These are phyloP conservation scores for Trichoderma gracile DNA, from an alignment of 2,329 filamentous ascomycete species.

Conservation along the genomic window DNA sequence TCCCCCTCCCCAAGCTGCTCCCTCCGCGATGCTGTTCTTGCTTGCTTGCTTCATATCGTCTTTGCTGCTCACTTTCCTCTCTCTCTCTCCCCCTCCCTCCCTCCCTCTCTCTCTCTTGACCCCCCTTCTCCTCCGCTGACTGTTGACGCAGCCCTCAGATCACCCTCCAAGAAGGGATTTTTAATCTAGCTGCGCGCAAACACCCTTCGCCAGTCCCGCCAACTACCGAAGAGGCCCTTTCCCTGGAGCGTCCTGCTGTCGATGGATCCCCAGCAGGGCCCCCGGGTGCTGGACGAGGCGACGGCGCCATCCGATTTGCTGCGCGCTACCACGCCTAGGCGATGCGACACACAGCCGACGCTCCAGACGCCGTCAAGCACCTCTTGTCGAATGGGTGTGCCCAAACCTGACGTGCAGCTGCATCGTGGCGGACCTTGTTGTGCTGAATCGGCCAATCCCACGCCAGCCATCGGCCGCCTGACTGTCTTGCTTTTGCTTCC, in stretches of 20 bases:
- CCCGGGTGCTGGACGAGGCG: conserved; percentile 9
- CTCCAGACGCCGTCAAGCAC: conserved; percentile 24
- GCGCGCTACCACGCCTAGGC: conserved; percentile 18
- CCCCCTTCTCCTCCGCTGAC: not conserved
- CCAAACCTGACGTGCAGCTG: conserved; percentile 26
- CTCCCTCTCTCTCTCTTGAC: no score
- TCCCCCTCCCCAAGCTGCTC: not conserved
- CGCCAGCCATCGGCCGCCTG: conserved; percentile 23
- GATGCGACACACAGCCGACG: conserved; percentile 24
- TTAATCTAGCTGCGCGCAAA: conserved; percentile 23
- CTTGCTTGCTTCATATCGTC: no score
- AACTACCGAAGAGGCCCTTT: conserved; percentile 24
- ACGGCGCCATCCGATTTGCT: conserved; percentile 25
- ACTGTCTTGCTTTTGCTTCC: conserved; percentile 23
- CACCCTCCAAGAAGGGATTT: not conserved
- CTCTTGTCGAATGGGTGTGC: conserved; percentile 24
- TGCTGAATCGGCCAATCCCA: conserved; percentile 25
- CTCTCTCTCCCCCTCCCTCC: no score
- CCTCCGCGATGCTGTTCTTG: no score
- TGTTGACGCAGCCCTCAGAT: conserved; percentile 17
- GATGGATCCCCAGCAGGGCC: conserved; percentile 20
- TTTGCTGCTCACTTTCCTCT: not conserved
- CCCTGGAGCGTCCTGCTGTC: not conserved
- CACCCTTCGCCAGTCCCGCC: conserved; percentile 22
- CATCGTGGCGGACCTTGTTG: conserved; percentile 26